Conservation (phyloP, 164 flowering plant species). For the Euptelea pleiosperma region DNA sequence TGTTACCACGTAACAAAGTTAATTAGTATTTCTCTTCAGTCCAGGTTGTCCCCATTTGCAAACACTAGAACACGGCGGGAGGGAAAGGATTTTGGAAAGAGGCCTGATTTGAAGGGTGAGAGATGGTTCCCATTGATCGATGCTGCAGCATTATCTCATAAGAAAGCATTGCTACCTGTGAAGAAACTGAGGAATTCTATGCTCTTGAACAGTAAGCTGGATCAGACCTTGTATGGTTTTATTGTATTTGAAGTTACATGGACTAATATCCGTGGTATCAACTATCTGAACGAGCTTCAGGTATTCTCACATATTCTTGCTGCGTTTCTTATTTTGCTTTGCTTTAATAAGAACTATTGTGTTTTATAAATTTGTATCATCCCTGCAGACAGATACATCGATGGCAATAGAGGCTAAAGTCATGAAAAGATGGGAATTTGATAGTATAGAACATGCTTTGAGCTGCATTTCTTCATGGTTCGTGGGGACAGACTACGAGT, state of each 20-base stretch:
- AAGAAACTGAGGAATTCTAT: constrained; percentile 59
- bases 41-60: constrained; percentile 94
- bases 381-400: constrained; percentile 74
- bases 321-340: constrained; percentile 1
- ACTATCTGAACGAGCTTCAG: constrained; percentile 91
- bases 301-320: constrained; percentile 28
- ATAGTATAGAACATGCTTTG: constrained; percentile 76
- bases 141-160: constrained; percentile 53
- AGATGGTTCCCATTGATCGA: constrained; percentile 65
- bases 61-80: constrained; percentile 51
- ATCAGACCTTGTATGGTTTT: constrained; percentile 74
- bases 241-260: constrained; percentile 83
- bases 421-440: constrained; percentile 95
- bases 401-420: constrained; percentile 71
- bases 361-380: constrained; percentile 4
- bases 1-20: constrained; percentile 3
- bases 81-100: constrained; percentile 35
- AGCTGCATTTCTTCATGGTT: constrained; percentile 67
- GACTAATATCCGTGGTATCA: constrained; percentile 70
- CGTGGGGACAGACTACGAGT: constrained; percentile 58
- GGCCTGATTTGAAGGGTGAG: constrained; percentile 24
- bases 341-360: background rate
- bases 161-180: constrained; percentile 59
- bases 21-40: constrained; percentile 44
- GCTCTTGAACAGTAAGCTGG: constrained; percentile 55